Evolutionary conservation across 2,329 filamentous ascomycete species (phyloP).

Genomic region (Microdochium trichocladiopsis): DNA sequence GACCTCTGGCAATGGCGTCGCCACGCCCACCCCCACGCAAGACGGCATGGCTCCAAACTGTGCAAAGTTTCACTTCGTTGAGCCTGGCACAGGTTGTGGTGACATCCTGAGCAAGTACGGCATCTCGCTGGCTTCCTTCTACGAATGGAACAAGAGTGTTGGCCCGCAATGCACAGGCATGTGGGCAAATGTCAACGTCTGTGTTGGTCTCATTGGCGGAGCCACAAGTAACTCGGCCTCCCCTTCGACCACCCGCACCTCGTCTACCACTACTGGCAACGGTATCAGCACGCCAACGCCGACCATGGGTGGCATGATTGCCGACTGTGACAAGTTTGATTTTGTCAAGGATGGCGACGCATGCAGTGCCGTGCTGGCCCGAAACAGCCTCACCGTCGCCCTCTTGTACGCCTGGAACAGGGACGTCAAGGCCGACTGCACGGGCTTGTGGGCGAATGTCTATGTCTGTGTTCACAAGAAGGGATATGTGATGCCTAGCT

Average conservation of each 20-base stretch:
- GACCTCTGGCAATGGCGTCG: conserved; percentile 10
- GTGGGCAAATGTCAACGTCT: conserved; percentile 3
- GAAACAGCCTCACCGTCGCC: conserved; percentile 11
- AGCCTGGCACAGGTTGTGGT: conserved; percentile 12
- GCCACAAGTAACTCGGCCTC: not conserved
- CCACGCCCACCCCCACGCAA: conserved; percentile 20
- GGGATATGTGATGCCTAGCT: not conserved
- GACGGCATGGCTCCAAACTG: conserved; percentile 19
- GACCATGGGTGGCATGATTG: conserved; percentile 17
- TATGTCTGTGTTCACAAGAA: conserved; percentile 1
- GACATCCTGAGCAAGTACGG: conserved; percentile 9
- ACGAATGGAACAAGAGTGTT: conserved; percentile 13
- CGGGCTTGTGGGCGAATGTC: conserved; percentile 5
- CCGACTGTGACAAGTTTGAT: conserved; percentile 21
- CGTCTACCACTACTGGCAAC: conserved; percentile 3
- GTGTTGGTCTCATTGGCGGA: not conserved
- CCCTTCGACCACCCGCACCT: conserved; percentile 2
- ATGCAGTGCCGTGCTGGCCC: conserved; percentile 14
- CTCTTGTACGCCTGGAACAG: conserved; percentile 17
- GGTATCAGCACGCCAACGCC: conserved; percentile 18
- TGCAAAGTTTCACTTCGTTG: conserved; percentile 16
- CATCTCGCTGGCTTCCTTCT: conserved; percentile 9
- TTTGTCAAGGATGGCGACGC: conserved; percentile 10
- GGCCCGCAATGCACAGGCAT: conserved; percentile 4
- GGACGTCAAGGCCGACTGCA: conserved; percentile 4